Base-by-base conservation (phyloP, 352 stramenopile species). In the Plasmopara halstedii region DNA sequence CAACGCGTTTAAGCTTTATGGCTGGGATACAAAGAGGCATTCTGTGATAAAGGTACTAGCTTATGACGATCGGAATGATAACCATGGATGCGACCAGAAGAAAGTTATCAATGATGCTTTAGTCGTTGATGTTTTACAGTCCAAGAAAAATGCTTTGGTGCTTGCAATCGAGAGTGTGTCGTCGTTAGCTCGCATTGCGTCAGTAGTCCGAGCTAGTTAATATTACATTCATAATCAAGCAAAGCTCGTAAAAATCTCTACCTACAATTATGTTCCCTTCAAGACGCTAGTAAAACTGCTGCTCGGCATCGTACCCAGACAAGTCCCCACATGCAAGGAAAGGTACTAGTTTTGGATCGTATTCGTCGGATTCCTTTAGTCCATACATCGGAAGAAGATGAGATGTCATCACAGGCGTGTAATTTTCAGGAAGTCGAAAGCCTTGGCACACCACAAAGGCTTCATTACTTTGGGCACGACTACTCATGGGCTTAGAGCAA, bases 401-500 rank as follows among this genome's bases (percentile, higher is more conserved):
- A 42, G 76, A 88, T 27, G 78, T 88, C 83, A 95, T 96, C 35
- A 90, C 84, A 2, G 86, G 81, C 36, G 58, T 68, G 62, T 95
- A 97, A 8, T 63, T 67, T 4, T 69, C 41, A 0, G 89, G 84
- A 11, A 92, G 57, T 45, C 71, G 58, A 70, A 98, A 99, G 9
- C 85, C 79, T 51, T 97, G 85, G 62, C 94, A 98, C 14, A 99
- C 95, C 1, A 98, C 92, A 63, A 99, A 99, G 6, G 84, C 76
- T 58, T 99, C 95, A 55, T 98, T 96, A 49, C 84, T 97, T 22
- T 88, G 92, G 43, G 96, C 94, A 18, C 97, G 76, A 62, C 94
- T 99, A 53, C 86, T 98, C 49, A 89, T 95, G 0, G 97, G 97
- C 72, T 99, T 99, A 14, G 92, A 90, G 67, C 97, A 94, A 18